Percentiles rank a stretch among this genome's conserved stretches.
phyloP scores from a whole-genome alignment of 2,329 filamentous ascomycete genomes.

The Xylariaceae sp. region DNA sequence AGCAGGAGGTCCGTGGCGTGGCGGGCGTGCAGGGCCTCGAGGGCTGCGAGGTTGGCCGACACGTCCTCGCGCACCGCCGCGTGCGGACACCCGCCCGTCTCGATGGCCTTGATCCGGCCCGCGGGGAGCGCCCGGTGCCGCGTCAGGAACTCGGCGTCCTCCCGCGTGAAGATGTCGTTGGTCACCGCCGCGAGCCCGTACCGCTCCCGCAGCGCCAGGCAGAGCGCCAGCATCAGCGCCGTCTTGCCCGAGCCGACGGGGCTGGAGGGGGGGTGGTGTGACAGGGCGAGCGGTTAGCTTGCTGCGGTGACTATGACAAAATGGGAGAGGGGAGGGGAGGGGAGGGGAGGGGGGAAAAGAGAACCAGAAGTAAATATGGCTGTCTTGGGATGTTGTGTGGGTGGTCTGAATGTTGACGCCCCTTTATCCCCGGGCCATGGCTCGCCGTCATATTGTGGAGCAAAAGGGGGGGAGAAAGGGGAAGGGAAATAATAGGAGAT shows the following conservation, averaged over 20 bases:
- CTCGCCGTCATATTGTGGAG: no score
- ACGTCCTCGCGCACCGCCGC: slow-evolving; percentile 97
- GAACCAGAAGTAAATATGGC: no score
- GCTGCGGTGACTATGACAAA: slow-evolving; percentile 1
- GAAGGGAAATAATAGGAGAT: no score
- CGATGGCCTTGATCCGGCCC: slow-evolving; percentile 83
- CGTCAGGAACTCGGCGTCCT: slow-evolving; percentile 96
- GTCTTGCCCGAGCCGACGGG: slow-evolving; percentile 97
- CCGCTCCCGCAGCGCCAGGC: slow-evolving; percentile 68
- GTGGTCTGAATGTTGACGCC: no score
- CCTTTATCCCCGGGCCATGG: no score
- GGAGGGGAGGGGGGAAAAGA: background rate
- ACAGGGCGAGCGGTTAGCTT: no score
- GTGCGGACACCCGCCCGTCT: slow-evolving; percentile 95
- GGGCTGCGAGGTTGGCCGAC: slow-evolving; percentile 80
- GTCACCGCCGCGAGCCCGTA: slow-evolving; percentile 93
- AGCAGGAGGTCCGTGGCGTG: slow-evolving; percentile 79
- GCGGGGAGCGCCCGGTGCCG: slow-evolving; percentile 76
- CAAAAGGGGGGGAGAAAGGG: no score
- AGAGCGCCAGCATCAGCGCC: slow-evolving; percentile 90
- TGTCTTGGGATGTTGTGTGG: no score
- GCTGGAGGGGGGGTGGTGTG: slow-evolving; percentile 26
- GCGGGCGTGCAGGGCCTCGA: slow-evolving; percentile 77
- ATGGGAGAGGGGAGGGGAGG: background rate
- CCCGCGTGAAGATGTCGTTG: slow-evolving; percentile 97